Conservation (phyloP, 441 rosid genomes). For the Aquilaria agallochum region DNA sequence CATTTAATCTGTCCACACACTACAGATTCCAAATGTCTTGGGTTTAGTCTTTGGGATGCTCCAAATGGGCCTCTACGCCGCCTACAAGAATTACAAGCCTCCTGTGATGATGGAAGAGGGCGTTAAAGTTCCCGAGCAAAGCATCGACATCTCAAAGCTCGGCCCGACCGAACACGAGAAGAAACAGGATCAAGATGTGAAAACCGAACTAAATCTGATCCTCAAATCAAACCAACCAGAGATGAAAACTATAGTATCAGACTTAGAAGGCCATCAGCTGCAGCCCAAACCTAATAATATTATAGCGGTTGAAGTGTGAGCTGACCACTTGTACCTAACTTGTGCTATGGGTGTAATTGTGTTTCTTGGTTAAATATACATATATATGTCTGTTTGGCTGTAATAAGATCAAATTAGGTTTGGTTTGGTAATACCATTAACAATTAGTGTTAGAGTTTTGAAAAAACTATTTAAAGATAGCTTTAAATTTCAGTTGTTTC, state of each 20-base stretch:
- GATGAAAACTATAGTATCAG: no score
- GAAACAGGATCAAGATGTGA: conserved; percentile 14
- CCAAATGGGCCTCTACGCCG: conserved; percentile 46
- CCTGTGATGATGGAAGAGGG: conserved; percentile 15
- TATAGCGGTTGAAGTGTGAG: no score
- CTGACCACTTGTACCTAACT: no score
- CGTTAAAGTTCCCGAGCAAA: conserved; percentile 20
- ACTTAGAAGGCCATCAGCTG: no score
- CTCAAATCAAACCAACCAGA: neutral
- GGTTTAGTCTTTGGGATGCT: conserved; percentile 45
- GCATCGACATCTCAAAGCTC: conserved; percentile 26
- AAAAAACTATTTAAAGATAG: no score
- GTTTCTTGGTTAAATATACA: neutral
- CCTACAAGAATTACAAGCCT: conserved; percentile 28
- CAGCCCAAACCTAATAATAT: no score
- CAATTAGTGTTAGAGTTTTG: no score
- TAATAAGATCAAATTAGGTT: neutral
- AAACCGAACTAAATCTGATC: conserved; percentile 14
- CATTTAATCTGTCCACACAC: neutral
- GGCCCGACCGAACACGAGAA: neutral
- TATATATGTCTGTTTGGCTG: neutral
- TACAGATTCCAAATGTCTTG: conserved; percentile 50
- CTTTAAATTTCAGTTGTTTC: no score
- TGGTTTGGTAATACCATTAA: no score
- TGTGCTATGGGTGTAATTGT: no score